Conservation (phyloP, 495 filamentous ascomycete species). For the Aspergillus homomorphus region DNA sequence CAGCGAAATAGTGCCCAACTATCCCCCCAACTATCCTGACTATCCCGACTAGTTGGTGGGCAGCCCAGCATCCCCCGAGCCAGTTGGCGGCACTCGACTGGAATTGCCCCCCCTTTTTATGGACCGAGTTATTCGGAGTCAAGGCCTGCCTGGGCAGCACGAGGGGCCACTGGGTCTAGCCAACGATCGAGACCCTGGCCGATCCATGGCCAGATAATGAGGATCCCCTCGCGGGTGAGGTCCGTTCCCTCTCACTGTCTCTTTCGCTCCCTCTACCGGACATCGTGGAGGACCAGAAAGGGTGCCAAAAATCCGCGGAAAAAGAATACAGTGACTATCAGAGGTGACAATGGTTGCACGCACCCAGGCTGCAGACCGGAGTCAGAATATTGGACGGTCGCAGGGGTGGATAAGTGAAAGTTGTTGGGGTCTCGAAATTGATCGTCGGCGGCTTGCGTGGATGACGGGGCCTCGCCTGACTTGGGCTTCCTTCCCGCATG, state of each 20-base stretch:
- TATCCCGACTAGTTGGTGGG: background rate
- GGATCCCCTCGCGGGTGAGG: constrained; percentile 14
- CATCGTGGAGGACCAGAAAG: background rate
- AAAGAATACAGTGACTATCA: background rate
- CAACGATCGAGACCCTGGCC: constrained; percentile 25
- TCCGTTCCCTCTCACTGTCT: background rate
- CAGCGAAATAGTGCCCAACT: constrained; percentile 5
- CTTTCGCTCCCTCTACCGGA: background rate
- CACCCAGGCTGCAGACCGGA: background rate
- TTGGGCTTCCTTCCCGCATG: constrained; percentile 19
- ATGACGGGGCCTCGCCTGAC: constrained; percentile 24
- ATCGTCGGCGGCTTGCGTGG: constrained; percentile 29
- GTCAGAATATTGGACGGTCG: background rate
- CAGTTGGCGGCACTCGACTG: background rate
- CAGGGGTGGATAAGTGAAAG: background rate
- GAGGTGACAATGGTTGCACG: background rate
- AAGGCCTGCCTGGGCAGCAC: constrained; percentile 3
- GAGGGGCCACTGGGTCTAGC: constrained; percentile 14
- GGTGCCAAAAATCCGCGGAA: constrained; percentile 2
- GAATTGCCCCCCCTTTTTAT: constrained; percentile 5
- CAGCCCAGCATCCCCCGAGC: background rate
- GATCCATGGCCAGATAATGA: constrained; percentile 15
- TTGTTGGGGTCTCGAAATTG: constrained; percentile 6
- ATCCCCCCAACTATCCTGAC: background rate
- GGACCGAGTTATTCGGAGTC: background rate